phyloP scores from a whole-genome alignment of 257 asterid species.

The Cinchona pubescens region DNA sequence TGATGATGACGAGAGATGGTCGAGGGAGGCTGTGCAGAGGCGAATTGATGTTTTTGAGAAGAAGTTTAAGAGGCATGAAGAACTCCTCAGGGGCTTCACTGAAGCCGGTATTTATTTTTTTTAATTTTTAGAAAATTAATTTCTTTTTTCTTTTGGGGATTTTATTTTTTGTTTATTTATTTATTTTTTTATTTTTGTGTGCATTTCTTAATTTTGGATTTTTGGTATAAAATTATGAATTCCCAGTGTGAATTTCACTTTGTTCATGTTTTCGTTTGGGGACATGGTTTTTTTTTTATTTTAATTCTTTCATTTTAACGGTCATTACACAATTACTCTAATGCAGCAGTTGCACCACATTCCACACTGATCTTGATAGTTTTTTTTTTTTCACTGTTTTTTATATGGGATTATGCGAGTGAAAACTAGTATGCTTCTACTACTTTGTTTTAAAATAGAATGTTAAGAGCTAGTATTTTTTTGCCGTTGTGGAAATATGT shows the following conservation, averaged over 20 bases:
- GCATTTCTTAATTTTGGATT: not conserved
- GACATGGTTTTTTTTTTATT: not conserved
- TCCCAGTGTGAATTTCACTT: no score
- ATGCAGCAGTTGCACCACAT: no score
- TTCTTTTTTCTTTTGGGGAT: no score
- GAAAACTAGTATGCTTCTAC: no score
- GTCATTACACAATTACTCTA: no score
- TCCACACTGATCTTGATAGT: no score
- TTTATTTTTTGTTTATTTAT: not conserved
- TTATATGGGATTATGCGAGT: not conserved
- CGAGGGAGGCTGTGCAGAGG: constrained; percentile 39
- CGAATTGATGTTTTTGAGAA: constrained; percentile 44
- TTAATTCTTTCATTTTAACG: not conserved
- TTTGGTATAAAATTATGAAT: not conserved
- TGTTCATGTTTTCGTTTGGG: no score
- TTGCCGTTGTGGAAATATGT: not conserved
- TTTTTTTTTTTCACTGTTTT: no score
- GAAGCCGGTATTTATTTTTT: constrained; percentile 51
- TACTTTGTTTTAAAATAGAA: not conserved
- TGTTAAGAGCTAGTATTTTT: not conserved
- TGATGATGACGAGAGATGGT: constrained; percentile 47
- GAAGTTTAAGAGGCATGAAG: constrained; percentile 55
- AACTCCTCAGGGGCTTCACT: constrained; percentile 57
- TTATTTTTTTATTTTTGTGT: not conserved
- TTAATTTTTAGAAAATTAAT: no score